Evolutionary conservation across 306 rosid genomes (phyloP).

Genomic region (Sindora glabra): DNA sequence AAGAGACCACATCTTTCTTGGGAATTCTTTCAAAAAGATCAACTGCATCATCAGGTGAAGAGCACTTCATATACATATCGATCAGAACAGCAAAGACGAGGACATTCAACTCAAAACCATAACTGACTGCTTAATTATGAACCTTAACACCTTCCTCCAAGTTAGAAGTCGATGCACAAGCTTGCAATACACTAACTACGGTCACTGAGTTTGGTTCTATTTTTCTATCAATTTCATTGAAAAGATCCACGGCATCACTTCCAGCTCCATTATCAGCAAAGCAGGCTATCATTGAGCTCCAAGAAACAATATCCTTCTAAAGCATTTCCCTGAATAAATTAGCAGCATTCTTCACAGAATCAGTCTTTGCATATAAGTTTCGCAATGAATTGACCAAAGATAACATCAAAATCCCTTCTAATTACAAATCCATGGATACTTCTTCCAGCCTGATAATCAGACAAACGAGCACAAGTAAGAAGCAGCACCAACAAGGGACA

Average conservation of each 20-base stretch:
- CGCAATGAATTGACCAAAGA: constrained; percentile 52
- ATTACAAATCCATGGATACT: constrained; percentile 52
- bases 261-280: constrained; percentile 53
- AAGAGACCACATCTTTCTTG: constrained; percentile 65
- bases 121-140: constrained; percentile 39
- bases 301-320: constrained; percentile 58
- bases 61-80: constrained; percentile 74
- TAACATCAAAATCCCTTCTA: constrained; percentile 37
- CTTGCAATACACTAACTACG: constrained; percentile 54
- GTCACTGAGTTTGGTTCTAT: constrained; percentile 53
- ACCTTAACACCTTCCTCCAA: constrained; percentile 57
- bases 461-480: constrained; percentile 62
- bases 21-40: constrained; percentile 55
- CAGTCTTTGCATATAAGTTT: constrained; percentile 56
- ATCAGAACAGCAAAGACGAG: constrained; percentile 57
- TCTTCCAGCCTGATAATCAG: constrained; percentile 45
- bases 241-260: constrained; percentile 39
- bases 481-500: constrained; percentile 64
- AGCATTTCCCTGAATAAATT: constrained; percentile 49
- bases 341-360: constrained; percentile 37
- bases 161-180: constrained; percentile 46
- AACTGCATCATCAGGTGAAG: constrained; percentile 43
- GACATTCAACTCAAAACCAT: constrained; percentile 46
- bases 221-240: constrained; percentile 40
- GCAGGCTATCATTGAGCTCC: constrained; percentile 85